phyloP scores from a whole-genome alignment of 768 basidiomycete species.

The Mycena rosella region DNA sequence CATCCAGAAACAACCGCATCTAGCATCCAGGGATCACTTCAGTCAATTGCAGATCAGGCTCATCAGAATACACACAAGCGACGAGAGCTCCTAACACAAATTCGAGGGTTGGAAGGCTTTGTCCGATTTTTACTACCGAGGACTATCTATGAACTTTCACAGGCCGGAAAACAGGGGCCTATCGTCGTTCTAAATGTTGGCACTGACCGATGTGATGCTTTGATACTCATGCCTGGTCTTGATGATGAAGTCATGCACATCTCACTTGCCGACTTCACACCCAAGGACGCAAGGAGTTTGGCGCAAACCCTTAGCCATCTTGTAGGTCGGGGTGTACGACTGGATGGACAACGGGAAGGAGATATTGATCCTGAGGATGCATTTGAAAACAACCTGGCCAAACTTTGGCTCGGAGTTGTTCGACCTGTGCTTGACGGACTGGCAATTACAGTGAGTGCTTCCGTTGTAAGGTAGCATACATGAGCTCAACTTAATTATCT shows the following conservation, averaged over 20 bases:
- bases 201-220: neutral
- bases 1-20: no score
- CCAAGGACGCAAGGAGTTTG: neutral
- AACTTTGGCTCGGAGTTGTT: neutral
- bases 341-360: neutral
- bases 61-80: no score
- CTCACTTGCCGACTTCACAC: neutral
- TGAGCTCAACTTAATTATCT: no score
- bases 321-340: neutral
- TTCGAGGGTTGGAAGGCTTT: no score
- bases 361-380: neutral
- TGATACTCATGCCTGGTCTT: neutral
- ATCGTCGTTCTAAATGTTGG: neutral
- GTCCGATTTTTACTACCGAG: no score
- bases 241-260: neutral
- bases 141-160: neutral
- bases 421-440: neutral
- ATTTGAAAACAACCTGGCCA: neutral
- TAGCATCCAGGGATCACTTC: no score
- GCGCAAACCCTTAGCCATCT: neutral
- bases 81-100: no score
- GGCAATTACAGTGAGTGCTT: neutral
- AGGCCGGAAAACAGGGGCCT: neutral
- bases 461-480: no score
- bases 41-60: no score